Base-by-base conservation (phyloP, 495 filamentous ascomycete genomes). In the Lepidopterella palustris region DNA sequence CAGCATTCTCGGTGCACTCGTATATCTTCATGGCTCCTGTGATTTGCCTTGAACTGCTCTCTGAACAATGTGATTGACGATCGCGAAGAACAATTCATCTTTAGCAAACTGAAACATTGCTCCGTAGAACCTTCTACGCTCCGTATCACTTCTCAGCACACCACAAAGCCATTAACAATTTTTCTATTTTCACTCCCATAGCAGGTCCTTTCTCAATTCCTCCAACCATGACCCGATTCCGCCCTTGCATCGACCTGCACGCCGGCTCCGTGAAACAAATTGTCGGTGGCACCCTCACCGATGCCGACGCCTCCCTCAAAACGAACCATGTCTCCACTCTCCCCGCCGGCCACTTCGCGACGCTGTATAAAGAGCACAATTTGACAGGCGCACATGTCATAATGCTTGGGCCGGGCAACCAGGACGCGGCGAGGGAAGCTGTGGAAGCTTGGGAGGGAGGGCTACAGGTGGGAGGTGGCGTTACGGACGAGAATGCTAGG, bases 261-360 rank as follows among this genome's bases (percentile, higher is more conserved):
- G 85, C 91, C 8, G 95, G 95, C 5, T 82, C 89, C 71, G 93
- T 98, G 27, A 98, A 98, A 77, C 93, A 98, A 74, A 98, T 98
- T 65, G 92, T 98, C 35, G 93, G 93, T 53, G 92, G 92, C 45
- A 97, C 93, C 0, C 80, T 97, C 62, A 58, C 71, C 35, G 87
- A 83, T 70, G 80, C 80, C 64, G 75, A 81, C 0, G 79, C 80
- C 21, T 64, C 78, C 24, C 79, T 97, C 59, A 86, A 88, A 72
- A 97, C 93, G 57, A 97, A 98, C 72, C 89, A 88, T 73, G 83
- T 95, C 27, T 96, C 93, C 2, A 80, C 82, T 13, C 85, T 89
- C 45, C 86, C 93, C 5, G 83, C 95, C 3, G 78, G 81, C 10
- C 76, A 96, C 73, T 98, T 88, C 71, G 85, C 91, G 15, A 68